phyloP scores from a whole-genome alignment of 805 yeast species.

The Sugiyamaella americana region DNA sequence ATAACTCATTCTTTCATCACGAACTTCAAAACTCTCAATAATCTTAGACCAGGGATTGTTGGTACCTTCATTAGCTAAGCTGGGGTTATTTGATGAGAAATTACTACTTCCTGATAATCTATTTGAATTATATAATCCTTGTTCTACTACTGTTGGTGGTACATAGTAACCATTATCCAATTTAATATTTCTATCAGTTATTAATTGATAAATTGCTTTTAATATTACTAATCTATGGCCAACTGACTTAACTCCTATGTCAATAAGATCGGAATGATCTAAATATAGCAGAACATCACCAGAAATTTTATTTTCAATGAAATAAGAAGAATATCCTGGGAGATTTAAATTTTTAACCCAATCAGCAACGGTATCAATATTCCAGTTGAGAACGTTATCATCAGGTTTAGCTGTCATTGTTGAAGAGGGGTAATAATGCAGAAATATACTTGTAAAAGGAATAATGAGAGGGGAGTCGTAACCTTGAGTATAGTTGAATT shows the following conservation, averaged over 20 bases:
- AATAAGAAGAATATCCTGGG: constrained; percentile 19
- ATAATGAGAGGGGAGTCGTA: too few relatives aligned
- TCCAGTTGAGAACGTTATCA: constrained; percentile 21
- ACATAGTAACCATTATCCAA: constrained; percentile 25
- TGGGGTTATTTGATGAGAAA: background rate
- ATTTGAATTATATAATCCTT: background rate
- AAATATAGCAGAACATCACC: constrained; percentile 69
- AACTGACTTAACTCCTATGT: constrained; percentile 55
- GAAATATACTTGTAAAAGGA: too few relatives aligned
- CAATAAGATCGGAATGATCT: constrained; percentile 63
- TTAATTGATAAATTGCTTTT: constrained; percentile 50
- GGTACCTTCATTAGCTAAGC: background rate
- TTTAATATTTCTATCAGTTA: constrained; percentile 23
- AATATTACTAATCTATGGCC: constrained; percentile 56
- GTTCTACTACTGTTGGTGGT: constrained; percentile 30
- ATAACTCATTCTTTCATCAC: constrained; percentile 30
- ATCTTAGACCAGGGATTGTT: background rate
- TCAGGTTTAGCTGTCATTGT: too few relatives aligned
- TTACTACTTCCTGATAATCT: background rate
- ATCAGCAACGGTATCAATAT: constrained; percentile 16
- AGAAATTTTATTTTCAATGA: constrained; percentile 50
- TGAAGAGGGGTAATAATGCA: too few relatives aligned
- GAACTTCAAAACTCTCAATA: constrained; percentile 19
- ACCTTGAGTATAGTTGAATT: too few relatives aligned
- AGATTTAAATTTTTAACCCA: constrained; percentile 22